These are phyloP conservation scores for Agaricales sp. DNA, from an alignment of 1,284 basidiomycete genomes.

Conservation along the genomic window DNA sequence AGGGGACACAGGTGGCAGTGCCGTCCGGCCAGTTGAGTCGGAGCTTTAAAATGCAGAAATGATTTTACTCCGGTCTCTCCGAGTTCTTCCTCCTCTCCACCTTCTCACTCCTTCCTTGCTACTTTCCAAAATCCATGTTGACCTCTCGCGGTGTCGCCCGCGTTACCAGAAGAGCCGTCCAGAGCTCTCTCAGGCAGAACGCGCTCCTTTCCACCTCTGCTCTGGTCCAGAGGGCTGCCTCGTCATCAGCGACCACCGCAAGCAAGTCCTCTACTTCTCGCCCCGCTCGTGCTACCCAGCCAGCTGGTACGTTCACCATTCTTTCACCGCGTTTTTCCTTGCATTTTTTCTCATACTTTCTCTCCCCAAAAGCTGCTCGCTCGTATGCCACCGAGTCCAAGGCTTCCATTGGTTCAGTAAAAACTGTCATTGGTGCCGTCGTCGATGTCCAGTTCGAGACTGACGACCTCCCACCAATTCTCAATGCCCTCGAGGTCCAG, in stretches of 20 bases:
- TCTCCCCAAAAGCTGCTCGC: constrained; percentile 44
- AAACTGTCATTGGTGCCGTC: constrained; percentile 97
- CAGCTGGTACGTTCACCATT: constrained; percentile 21
- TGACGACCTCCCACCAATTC: constrained; percentile 88
- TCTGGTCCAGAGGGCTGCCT: constrained; percentile 33
- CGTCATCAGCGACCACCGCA: constrained; percentile 28
- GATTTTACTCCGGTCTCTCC: not conserved
- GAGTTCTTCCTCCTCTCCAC: constrained; percentile 2
- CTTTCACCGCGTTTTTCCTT: not conserved
- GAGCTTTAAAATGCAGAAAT: not conserved
- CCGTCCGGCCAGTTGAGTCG: not conserved
- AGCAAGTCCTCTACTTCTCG: constrained; percentile 15
- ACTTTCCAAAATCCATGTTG: constrained; percentile 47
- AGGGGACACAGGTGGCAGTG: not conserved
- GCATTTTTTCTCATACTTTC: constrained; percentile 12
- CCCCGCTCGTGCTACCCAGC: constrained; percentile 22
- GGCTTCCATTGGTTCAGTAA: constrained; percentile 65
- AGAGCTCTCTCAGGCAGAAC: constrained; percentile 59
- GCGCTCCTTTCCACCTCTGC: constrained; percentile 71
- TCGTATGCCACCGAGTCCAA: constrained; percentile 87
- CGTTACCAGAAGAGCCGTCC: constrained; percentile 71
- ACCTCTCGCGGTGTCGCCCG: constrained; percentile 75
- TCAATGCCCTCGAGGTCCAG: constrained; percentile 97
- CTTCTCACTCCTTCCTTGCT: constrained; percentile 15
- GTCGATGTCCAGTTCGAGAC: constrained; percentile 95